Conservation (phyloP, 2,329 filamentous ascomycete species). For the Verticillium longisporum region DNA sequence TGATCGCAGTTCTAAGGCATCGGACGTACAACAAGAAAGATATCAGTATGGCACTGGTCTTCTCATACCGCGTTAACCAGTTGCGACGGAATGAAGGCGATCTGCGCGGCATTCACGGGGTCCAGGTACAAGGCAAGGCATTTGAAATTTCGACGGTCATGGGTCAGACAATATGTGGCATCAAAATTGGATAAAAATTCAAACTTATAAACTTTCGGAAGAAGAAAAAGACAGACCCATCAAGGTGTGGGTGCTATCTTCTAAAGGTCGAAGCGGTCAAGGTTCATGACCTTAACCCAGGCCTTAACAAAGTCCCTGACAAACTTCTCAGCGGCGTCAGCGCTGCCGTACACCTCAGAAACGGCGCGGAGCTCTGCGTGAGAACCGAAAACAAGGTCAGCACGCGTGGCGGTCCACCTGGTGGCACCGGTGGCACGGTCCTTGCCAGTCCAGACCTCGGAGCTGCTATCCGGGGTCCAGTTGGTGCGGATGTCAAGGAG, state of each 20-base stretch:
- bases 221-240: too few species aligned
- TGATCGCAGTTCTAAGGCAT: too few species aligned
- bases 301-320: conserved; percentile 64
- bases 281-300: conserved; percentile 70
- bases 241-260: not conserved
- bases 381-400: conserved; percentile 66
- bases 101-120: too few species aligned
- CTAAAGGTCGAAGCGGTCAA: conserved; percentile 61
- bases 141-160: too few species aligned
- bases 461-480: conserved; percentile 51
- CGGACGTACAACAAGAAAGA: too few species aligned
- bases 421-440: conserved; percentile 59
- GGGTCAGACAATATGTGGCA: too few species aligned
- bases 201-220: too few species aligned
- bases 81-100: too few species aligned
- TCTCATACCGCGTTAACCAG: too few species aligned
- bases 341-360: conserved; percentile 60
- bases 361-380: conserved; percentile 67
- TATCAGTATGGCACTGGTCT: too few species aligned
- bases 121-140: too few species aligned
- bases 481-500: conserved; percentile 59
- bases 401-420: conserved; percentile 65
- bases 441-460: conserved; percentile 54
- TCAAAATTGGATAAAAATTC: too few species aligned
- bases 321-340: conserved; percentile 56